These are phyloP conservation scores for Neofusicoccum sp. DNA, from an alignment of 2,329 filamentous ascomycete species.

Conservation along the genomic window DNA sequence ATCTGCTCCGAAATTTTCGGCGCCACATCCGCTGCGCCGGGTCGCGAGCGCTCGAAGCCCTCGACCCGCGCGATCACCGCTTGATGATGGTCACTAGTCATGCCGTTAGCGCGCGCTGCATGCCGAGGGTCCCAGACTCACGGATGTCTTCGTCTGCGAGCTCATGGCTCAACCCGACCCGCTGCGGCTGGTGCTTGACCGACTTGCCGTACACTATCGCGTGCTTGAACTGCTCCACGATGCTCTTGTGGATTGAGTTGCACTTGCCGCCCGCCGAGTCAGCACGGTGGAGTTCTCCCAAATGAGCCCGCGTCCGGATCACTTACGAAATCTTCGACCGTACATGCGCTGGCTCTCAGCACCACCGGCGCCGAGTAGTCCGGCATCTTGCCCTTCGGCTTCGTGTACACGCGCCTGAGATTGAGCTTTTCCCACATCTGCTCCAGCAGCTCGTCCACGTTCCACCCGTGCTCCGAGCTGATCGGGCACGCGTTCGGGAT, in stretches of 20 bases:
- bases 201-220: constrained; percentile 97
- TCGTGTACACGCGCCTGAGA: constrained; percentile 91
- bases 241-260: constrained; percentile 94
- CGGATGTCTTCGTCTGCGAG: constrained; percentile 96
- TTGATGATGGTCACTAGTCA: constrained; percentile 47
- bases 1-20: constrained; percentile 23
- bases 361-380: constrained; percentile 94
- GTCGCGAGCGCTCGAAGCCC: constrained; percentile 2
- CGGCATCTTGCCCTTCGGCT: constrained; percentile 92
- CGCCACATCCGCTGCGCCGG: constrained; percentile 18
- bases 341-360: constrained; percentile 77
- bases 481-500: constrained; percentile 98
- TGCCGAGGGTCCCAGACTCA: constrained; percentile 49
- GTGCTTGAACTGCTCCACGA: constrained; percentile 92
- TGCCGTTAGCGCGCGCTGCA: constrained; percentile 28
- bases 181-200: constrained; percentile 97
- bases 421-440: constrained; percentile 98
- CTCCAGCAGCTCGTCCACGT: constrained; percentile 94
- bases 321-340: constrained; percentile 95
- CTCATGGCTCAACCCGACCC: constrained; percentile 88
- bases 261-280: constrained; percentile 62
- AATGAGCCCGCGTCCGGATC: constrained; percentile 13
- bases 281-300: constrained; percentile 31
- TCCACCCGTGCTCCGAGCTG: constrained; percentile 94
- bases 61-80: constrained; percentile 32